A percentile compares a stretch with the other conserved stretches of the same genome.
Conservation (phyloP, 2,329 filamentous ascomycete species). For the Plectosphaerella cucumerina region DNA sequence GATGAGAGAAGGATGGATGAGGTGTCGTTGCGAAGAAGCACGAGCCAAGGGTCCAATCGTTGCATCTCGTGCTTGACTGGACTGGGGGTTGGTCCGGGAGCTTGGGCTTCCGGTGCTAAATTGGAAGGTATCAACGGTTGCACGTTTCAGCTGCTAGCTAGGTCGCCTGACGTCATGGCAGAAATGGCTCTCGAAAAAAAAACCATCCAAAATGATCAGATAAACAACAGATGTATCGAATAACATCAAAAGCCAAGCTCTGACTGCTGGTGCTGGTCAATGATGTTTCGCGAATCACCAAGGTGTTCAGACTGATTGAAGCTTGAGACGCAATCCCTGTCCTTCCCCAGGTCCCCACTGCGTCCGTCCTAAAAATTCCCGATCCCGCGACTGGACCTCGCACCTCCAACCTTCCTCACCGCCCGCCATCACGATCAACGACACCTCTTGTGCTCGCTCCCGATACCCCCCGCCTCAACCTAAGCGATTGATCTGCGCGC, state of each 20-base stretch:
- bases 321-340: background rate
- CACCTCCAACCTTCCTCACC: background rate
- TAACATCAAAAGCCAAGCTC: no score
- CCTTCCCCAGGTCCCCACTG: background rate
- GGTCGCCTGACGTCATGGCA: no score
- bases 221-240: background rate
- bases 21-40: background rate
- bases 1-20: background rate
- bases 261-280: no score
- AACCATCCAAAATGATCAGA: background rate
- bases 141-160: background rate
- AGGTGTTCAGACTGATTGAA: no score
- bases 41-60: background rate
- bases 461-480: background rate
- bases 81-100: background rate
- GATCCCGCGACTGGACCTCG: background rate
- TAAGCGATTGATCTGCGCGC: background rate
- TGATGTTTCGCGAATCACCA: background rate
- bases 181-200: no score
- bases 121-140: background rate
- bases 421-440: background rate
- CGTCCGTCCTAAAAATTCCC: background rate
- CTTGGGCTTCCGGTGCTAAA: background rate
- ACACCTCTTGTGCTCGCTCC: background rate
- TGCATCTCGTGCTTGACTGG: no score